phyloP scores from a whole-genome alignment of 148 eudicot genomes.

The Vaccinium darrowii region DNA sequence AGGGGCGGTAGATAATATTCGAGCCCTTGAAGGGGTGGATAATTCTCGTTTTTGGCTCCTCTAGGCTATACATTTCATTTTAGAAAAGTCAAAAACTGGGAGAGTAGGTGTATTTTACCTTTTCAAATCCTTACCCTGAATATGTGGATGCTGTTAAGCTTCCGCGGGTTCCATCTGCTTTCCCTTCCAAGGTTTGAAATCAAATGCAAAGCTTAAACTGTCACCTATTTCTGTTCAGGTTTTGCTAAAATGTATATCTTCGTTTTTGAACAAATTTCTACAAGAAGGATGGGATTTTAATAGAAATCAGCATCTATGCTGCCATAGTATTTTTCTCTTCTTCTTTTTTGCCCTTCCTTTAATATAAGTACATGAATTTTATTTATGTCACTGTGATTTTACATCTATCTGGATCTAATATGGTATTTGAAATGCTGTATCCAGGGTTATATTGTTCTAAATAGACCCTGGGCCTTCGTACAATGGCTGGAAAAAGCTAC shows the following conservation, averaged over 20 bases:
- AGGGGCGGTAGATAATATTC: not conserved
- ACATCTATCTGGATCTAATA: conserved; percentile 6
- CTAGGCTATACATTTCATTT: not conserved
- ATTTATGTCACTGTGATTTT: not conserved
- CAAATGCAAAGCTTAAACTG: not conserved
- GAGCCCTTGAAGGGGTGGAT: conserved; percentile 6
- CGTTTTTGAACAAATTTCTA: not conserved
- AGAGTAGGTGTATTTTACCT: not conserved
- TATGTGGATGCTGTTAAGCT: not conserved
- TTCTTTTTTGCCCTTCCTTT: not conserved
- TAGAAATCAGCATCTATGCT: not conserved
- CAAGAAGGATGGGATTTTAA: not conserved
- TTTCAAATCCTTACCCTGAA: not conserved
- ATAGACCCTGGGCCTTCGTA: conserved; percentile 97
- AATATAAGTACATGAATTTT: not conserved
- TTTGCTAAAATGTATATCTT: not conserved
- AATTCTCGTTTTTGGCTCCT: not conserved
- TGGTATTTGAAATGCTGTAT: conserved; percentile 13
- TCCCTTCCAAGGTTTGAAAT: not conserved
- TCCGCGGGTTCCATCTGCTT: not conserved
- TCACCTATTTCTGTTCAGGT: not conserved
- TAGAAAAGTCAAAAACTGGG: not conserved
- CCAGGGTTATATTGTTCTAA: conserved; percentile 79
- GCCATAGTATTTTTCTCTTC: not conserved
- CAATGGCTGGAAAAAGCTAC: conserved; percentile 78